These are phyloP conservation scores for Musa itinerans DNA, from an alignment of 176 grass and related monocot genomes.

Conservation along the genomic window DNA sequence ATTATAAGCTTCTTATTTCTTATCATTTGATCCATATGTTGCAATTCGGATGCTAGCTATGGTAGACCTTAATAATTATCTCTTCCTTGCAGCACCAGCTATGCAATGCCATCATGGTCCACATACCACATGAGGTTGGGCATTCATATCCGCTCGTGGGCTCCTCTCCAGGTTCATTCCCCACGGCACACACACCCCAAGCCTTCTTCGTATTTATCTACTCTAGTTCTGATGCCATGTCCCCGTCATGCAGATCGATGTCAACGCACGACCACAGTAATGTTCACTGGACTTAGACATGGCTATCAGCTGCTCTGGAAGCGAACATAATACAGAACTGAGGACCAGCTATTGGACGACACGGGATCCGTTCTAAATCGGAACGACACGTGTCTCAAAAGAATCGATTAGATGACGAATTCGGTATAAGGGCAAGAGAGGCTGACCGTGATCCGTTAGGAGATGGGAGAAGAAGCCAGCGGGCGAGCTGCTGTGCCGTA, in stretches of 20 bases:
- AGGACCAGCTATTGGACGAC: neutral
- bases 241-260: neutral
- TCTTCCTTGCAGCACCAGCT: neutral
- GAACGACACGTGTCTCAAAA: neutral
- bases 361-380: neutral
- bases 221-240: too few relatives aligned
- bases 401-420: neutral
- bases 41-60: neutral
- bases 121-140: neutral
- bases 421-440: neutral
- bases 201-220: neutral
- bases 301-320: neutral
- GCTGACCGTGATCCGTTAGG: constrained; percentile 24
- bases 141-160: neutral
- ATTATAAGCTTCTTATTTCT: neutral
- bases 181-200: neutral
- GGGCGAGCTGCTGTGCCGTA: constrained; percentile 23
- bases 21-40: neutral
- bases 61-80: neutral
- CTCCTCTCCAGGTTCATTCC: neutral
- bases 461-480: constrained; percentile 32
- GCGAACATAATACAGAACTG: neutral
- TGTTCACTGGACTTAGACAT: neutral
- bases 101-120: neutral
- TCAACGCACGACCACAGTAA: neutral